Evolutionary conservation across 495 filamentous ascomycete genomes (phyloP).

Genomic region (Amphirosellinia nigrospora): DNA sequence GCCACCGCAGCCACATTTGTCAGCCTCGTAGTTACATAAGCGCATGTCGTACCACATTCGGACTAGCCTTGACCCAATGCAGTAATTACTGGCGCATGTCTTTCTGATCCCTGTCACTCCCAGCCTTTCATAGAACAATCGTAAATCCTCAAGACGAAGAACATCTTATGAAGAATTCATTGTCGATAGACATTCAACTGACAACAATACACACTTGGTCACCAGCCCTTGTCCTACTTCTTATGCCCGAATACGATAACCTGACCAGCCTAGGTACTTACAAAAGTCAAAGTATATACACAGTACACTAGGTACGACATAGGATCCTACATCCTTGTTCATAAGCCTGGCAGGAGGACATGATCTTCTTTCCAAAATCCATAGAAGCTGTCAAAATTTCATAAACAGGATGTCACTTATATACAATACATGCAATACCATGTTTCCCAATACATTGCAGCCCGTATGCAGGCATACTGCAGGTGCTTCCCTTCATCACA

Average conservation of each 20-base stretch:
- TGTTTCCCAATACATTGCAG: background rate
- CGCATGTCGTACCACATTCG: background rate
- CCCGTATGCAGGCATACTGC: background rate
- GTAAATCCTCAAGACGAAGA: background rate
- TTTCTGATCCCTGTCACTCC: background rate
- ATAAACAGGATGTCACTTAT: background rate
- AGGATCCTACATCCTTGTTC: background rate
- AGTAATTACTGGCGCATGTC: background rate
- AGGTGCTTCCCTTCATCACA: slow-evolving; percentile 1
- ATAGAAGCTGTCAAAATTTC: background rate
- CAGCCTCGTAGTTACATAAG: slow-evolving; percentile 23
- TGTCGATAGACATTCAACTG: background rate
- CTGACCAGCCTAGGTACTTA: background rate
- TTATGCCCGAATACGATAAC: no score
- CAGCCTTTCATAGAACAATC: background rate
- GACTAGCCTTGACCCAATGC: background rate
- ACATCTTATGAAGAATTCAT: background rate
- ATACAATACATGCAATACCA: background rate
- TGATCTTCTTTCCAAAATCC: background rate
- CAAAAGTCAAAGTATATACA: background rate
- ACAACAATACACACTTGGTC: background rate
- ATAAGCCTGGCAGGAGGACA: no score
- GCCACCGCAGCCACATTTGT: slow-evolving; percentile 28
- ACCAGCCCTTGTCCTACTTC: background rate
- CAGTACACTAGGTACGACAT: no score